These are phyloP conservation scores for Colletotrichum sp. DNA, from an alignment of 2,329 filamentous ascomycete genomes.

Conservation along the genomic window DNA sequence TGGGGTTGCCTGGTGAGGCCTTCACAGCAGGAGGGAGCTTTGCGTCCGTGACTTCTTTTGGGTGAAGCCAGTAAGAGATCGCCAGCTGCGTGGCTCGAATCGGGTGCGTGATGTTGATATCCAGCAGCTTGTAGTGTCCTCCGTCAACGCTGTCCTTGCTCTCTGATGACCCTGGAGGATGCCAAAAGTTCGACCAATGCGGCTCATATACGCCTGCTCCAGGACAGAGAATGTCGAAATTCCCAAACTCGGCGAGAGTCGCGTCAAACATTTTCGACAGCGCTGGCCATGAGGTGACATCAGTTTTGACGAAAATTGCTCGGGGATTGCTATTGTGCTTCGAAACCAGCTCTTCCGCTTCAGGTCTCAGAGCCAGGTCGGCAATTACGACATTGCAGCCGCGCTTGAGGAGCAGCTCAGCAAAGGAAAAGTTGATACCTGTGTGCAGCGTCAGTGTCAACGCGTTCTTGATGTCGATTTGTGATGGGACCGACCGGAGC, in stretches of 20 bases:
- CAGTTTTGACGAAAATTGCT: constrained; percentile 47
- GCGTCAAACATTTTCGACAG: constrained; percentile 38
- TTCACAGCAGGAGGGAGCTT: background rate
- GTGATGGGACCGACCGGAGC: constrained; percentile 24
- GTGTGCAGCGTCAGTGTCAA: background rate
- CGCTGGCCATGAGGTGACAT: constrained; percentile 48
- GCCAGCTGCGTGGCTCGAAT: constrained; percentile 46
- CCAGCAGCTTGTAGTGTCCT: constrained; percentile 38
- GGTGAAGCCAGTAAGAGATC: constrained; percentile 40
- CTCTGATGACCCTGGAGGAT: constrained; percentile 39
- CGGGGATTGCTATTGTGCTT: constrained; percentile 28
- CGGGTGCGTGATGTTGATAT: constrained; percentile 47
- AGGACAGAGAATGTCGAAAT: constrained; percentile 47
- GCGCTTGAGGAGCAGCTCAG: constrained; percentile 42
- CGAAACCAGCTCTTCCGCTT: constrained; percentile 40
- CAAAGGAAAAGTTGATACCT: constrained; percentile 51
- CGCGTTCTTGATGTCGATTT: background rate
- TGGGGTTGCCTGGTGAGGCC: constrained; percentile 31
- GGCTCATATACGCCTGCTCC: constrained; percentile 54
- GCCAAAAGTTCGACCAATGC: constrained; percentile 46
- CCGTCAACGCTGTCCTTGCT: constrained; percentile 33
- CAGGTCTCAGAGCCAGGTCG: constrained; percentile 46
- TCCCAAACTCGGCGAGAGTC: constrained; percentile 39
- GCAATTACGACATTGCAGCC: constrained; percentile 51
- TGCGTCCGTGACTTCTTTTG: constrained; percentile 4